phyloP scores from a whole-genome alignment of 768 basidiomycete species.

The Boletus patriciae region DNA sequence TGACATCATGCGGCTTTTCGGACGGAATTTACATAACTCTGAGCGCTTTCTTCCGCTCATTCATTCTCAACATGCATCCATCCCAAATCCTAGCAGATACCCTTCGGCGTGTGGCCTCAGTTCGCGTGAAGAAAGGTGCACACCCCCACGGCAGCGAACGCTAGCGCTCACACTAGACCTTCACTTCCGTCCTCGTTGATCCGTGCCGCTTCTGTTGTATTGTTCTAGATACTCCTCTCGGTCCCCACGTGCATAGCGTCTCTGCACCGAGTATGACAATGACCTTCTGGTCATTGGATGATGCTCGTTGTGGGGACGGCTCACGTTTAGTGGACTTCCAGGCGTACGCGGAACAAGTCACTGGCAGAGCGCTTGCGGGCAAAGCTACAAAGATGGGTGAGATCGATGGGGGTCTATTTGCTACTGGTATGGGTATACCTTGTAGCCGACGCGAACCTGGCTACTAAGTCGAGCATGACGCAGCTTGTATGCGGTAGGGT shows the following conservation, averaged over 20 bases:
- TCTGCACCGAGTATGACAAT: not conserved
- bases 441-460: too few species aligned
- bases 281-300: not conserved
- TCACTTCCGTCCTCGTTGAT: not conserved
- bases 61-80: not conserved
- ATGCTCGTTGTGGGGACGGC: not conserved
- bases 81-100: not conserved
- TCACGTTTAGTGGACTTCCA: not conserved
- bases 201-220: too few species aligned
- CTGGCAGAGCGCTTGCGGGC: not conserved
- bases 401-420: not conserved
- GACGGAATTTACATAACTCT: too few species aligned
- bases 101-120: not conserved
- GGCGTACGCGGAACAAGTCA: not conserved
- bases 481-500: not conserved
- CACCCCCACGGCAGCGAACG: not conserved
- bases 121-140: not conserved
- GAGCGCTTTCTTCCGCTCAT: not conserved
- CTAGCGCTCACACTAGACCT: not conserved
- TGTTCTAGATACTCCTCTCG: not conserved
- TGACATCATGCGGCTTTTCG: not conserved
- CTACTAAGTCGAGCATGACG: not conserved
- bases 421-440: not conserved
- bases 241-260: constrained; percentile 5
- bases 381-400: not conserved